These are phyloP conservation scores for Calycina herbarum DNA, from an alignment of 2,329 filamentous ascomycete genomes.

Conservation along the genomic window DNA sequence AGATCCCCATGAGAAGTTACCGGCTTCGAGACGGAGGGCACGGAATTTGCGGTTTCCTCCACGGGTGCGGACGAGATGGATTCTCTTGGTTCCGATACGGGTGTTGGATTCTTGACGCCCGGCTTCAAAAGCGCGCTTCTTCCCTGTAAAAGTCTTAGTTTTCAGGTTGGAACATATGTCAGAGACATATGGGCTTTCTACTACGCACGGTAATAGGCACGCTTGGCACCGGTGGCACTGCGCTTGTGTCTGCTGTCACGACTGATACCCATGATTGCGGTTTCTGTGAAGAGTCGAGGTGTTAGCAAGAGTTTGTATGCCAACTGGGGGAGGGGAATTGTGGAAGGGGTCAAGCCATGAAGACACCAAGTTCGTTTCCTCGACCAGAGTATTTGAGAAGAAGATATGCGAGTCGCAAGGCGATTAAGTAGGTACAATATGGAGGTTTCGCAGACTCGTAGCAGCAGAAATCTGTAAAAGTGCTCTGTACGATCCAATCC, in stretches of 20 bases:
- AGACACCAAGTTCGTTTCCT: constrained; percentile 5
- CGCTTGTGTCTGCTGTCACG: constrained; percentile 99
- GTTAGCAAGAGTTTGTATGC: constrained; percentile 28
- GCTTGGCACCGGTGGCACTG: constrained; percentile 98
- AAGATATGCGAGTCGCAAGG: not conserved
- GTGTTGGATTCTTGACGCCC: constrained; percentile 99
- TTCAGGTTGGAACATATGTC: constrained; percentile 73
- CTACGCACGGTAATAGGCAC: constrained; percentile 81
- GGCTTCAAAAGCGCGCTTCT: constrained; percentile 99
- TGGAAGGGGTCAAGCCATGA: not conserved
- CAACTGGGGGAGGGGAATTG: not conserved
- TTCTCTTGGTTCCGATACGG: constrained; percentile 95
- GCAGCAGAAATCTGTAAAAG: not conserved
- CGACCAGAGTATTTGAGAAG: constrained; percentile 15
- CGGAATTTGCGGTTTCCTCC: constrained; percentile 99
- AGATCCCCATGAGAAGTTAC: constrained; percentile 99
- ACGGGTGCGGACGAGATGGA: constrained; percentile 95
- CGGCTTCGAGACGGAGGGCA: constrained; percentile 95
- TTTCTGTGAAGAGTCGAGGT: constrained; percentile 49
- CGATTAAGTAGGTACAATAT: not conserved
- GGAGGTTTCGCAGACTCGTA: constrained; percentile 12
- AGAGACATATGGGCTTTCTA: constrained; percentile 67
- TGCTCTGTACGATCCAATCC: constrained; percentile 7
- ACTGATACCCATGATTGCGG: constrained; percentile 98
- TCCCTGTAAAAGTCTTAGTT: constrained; percentile 62